phyloP scores from a whole-genome alignment of 257 asterid genomes.

The Sherardia arvensis region DNA sequence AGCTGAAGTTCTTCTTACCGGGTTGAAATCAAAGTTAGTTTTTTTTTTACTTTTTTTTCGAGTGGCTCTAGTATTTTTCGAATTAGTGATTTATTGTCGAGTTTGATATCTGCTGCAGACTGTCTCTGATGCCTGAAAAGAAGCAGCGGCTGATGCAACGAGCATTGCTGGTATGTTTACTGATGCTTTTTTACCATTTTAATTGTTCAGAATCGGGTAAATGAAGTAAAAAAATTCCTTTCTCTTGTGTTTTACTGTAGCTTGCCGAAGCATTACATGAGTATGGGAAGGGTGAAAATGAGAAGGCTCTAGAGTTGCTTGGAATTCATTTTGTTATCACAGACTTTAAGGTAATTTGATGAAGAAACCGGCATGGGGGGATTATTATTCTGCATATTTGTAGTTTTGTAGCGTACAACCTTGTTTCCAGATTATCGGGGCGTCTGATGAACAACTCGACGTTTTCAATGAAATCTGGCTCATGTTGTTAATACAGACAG shows the following conservation, averaged over 20 bases:
- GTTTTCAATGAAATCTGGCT: constrained; percentile 70
- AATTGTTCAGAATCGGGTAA: neutral
- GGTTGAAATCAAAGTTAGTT: constrained; percentile 58
- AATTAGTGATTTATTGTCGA: constrained; percentile 1
- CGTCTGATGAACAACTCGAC: constrained; percentile 92
- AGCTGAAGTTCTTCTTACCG: constrained; percentile 65
- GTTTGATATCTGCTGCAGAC: constrained; percentile 27
- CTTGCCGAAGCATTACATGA: constrained; percentile 69
- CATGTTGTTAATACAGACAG: constrained; percentile 43
- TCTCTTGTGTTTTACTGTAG: constrained; percentile 28
- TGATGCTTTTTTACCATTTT: constrained; percentile 3
- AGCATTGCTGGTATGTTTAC: constrained; percentile 47
- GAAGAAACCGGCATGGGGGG: neutral
- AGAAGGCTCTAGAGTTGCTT: constrained; percentile 50
- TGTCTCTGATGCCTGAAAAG: constrained; percentile 62
- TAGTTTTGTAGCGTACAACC: constrained; percentile 6
- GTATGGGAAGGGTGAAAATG: constrained; percentile 63
- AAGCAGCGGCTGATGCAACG: constrained; percentile 51
- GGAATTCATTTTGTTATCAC: constrained; percentile 52
- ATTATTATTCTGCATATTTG: neutral
- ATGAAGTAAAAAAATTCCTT: neutral
- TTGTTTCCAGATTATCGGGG: constrained; percentile 68
- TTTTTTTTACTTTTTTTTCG: neutral
- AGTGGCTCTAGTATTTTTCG: neutral
- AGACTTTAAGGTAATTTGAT: constrained; percentile 49